Base-by-base conservation (phyloP, 2,329 filamentous ascomycete genomes). In the Aureobasidium musti region DNA sequence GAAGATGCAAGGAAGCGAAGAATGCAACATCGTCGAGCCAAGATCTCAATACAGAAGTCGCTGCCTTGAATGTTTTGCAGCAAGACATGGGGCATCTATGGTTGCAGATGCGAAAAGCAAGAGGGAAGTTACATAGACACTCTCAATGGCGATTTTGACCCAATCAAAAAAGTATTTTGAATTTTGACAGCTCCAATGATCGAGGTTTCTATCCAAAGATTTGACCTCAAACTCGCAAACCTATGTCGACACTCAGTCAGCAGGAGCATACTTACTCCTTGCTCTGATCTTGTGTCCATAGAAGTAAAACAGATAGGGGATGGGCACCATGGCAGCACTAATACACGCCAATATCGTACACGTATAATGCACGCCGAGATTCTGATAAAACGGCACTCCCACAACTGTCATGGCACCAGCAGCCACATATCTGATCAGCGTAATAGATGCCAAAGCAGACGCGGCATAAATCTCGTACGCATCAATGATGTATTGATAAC, bases 401-500 rank as follows among this genome's bases (percentile, higher is more conserved):
- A 76, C 77, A 1, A 79, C 71, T 1, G 75, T 75, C 77, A 80
- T 80, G 2, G 72, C 78, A 7, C 79, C 79, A 7, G 78, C 75
- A 11, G 74, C 77, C 7, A 79, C 66, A 53, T 81, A 81, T 17
- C 79, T 69, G 14, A 79, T 75, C 33, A 80, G 67, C 11, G 79
- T 77, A 10, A 79, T 72, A 14, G 73, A 76, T 0, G 80, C 79
- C 30, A 84, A 73, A 0, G 82, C 83, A 3, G 77, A 79, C 1
- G 82, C 84, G 0, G 83, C 80, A 68, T 84, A 84, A 8, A 78
- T 78, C 50, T 82, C 82, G 70, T 86, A 87, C 11, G 78, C 79
- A 69, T 87, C 84, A 67, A 87, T 86, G 63, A 87, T 82, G 71
- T 87, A 87, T 76, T 84, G 81, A 65, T 84, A 85, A 47, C 76